Evolutionary conservation across 192 early-diverging fungal genomes (phyloP), one percentile per base, ranked within the genome.

Genomic region (Dimargaris cristalligena): DNA sequence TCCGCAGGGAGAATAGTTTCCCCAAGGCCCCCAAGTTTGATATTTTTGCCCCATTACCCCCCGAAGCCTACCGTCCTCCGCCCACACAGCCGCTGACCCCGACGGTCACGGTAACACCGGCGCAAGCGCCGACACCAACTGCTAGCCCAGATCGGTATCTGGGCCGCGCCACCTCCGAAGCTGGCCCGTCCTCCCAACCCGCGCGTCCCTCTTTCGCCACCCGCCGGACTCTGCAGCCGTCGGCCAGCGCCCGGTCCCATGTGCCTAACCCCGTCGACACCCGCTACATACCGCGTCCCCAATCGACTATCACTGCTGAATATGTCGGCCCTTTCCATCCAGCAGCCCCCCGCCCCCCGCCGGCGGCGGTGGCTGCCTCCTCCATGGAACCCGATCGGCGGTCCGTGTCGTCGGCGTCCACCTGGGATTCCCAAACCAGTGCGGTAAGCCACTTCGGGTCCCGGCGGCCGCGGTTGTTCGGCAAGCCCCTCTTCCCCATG

Each of bases 401-500:
- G 48, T 50, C 48, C 26, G 48, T 25, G 10, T n/a, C 20, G 20
- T 50, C 48, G 6, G 9, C 22, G 9, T 54, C 52, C 30, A 54
- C 52, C 3, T 54, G 52, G 52, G 8, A 30, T n/a, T 54, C 52
- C 52, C 52, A 54, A 29, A 54, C 52, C 52, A 54, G 52, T 54
- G 52, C 52, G 11, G 31, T 30, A 9, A 54, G 52, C 32, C 25
- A 10, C 29, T 54, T 33, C 31, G 52, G 52, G 11, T 8, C 25
- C 30, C 52, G 52, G 10, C 52, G 52, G 8, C 52, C 52, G 16
- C 52, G 52, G 6, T 54, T 54, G n/a, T 54, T 54, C 25, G 52
- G 52, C 26, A 11, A n/a, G 31, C 52, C 52, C 3, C 29, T 54
- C 26, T 54, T 54, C 29, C 52, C 52, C 22, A 10, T 54, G 29